These are phyloP conservation scores for Polytrichum commune DNA, from an alignment of 225 moss, liverwort and hornwort species.

Conservation along the genomic window DNA sequence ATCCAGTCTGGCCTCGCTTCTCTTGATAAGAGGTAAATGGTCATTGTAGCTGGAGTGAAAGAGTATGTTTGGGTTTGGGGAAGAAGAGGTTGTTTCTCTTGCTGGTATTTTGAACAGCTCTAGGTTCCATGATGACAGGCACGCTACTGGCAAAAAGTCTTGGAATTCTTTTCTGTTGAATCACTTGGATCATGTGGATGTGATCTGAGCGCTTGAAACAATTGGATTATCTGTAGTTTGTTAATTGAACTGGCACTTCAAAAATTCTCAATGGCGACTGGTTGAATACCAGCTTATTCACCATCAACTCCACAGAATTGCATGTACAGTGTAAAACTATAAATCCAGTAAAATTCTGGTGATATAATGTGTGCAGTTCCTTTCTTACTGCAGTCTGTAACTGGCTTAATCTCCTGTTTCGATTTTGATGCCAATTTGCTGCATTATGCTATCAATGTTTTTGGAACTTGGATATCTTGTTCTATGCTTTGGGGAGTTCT, in stretches of 20 bases:
- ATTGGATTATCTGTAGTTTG: constrained; percentile 3
- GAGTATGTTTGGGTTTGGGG: not conserved
- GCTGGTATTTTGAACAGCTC: constrained; percentile 7
- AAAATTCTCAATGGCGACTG: not conserved
- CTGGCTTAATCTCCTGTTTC: no score
- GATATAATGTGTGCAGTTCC: not conserved
- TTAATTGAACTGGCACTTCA: constrained; percentile 9
- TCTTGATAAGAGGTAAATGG: constrained; percentile 43
- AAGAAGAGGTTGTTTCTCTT: constrained; percentile 4
- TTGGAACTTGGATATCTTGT: no score
- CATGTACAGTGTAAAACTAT: constrained; percentile 33
- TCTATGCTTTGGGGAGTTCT: no score
- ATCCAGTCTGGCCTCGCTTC: constrained; percentile 62
- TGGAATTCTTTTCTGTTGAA: not conserved
- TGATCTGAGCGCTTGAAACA: constrained; percentile 9
- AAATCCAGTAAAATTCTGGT: not conserved
- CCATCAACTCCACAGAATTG: constrained; percentile 8
- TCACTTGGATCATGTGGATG: constrained; percentile 8
- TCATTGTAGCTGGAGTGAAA: no score
- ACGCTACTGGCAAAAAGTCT: no score
- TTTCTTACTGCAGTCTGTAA: not conserved
- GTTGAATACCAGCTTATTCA: not conserved
- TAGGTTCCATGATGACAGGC: not conserved
- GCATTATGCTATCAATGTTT: no score
- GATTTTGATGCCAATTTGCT: no score